Conservation (phyloP, 345 rosid genomes). For the Salix caprea region DNA sequence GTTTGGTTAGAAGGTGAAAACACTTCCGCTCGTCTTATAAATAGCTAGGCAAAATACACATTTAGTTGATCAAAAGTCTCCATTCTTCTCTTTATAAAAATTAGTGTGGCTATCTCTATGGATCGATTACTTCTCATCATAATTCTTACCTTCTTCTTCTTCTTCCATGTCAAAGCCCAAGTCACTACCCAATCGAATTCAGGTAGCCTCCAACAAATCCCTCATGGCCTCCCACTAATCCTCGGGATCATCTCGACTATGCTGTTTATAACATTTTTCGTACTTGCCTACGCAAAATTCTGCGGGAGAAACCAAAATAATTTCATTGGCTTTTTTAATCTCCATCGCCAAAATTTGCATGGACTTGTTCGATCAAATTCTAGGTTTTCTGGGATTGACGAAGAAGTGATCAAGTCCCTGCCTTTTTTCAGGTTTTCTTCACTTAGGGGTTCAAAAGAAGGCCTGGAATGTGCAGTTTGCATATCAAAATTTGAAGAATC, state of each 20-base stretch:
- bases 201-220: slow-evolving; percentile 14
- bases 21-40: no score
- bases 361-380: slow-evolving; percentile 7
- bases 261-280: slow-evolving; percentile 20
- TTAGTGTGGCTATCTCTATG: slow-evolving; percentile 4
- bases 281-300: slow-evolving; percentile 35
- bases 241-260: slow-evolving; percentile 27
- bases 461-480: slow-evolving; percentile 45
- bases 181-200: no score
- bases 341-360: slow-evolving; percentile 4
- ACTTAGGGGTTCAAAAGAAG: slow-evolving; percentile 39
- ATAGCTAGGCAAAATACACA: no score
- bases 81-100: no score
- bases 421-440: slow-evolving; percentile 45
- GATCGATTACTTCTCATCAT: slow-evolving; percentile 8
- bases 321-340: neutral
- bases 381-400: slow-evolving; percentile 42
- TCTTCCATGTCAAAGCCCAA: slow-evolving; percentile 22
- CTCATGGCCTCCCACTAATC: slow-evolving; percentile 14
- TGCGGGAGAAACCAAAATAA: slow-evolving; percentile 13
- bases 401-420: slow-evolving; percentile 28
- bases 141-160: neutral
- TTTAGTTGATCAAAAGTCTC: no score
- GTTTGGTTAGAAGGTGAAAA: no score
- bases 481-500: slow-evolving; percentile 40